A percentile compares a stretch with the other conserved stretches of the same genome.
phyloP scores from a whole-genome alignment of 495 filamentous ascomycete species.

The Margaritispora aquatica region DNA sequence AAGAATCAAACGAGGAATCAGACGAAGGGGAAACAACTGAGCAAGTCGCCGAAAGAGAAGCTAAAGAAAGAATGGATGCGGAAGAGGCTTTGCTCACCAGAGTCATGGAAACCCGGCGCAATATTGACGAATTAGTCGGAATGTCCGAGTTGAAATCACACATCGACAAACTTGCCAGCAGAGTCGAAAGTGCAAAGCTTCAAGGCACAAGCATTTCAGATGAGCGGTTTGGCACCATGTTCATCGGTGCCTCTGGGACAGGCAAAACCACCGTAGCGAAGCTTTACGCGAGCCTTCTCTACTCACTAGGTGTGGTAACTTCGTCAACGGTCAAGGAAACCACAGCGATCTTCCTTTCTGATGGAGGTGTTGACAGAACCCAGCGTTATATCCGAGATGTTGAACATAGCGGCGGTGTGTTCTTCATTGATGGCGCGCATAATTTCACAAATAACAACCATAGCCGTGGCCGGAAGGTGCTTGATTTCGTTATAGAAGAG shows the following conservation, averaged over 20 bases:
- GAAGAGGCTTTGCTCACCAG: conserved; percentile 43
- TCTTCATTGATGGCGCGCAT: conserved; percentile 59
- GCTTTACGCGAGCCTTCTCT: conserved; percentile 53
- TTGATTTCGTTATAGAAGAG: conserved; percentile 68
- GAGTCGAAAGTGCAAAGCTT: conserved; percentile 40
- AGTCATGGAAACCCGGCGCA: conserved; percentile 44
- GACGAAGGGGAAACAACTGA: background rate
- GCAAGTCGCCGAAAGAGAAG: conserved; percentile 28
- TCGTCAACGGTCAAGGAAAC: conserved; percentile 43
- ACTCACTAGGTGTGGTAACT: conserved; percentile 39
- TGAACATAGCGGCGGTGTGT: conserved; percentile 44
- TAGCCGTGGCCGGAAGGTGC: conserved; percentile 47
- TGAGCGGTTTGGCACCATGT: conserved; percentile 47
- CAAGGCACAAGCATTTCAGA: conserved; percentile 40
- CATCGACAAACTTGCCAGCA: conserved; percentile 49
- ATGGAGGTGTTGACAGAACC: conserved; percentile 35
- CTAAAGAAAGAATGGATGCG: conserved; percentile 35
- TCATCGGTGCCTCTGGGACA: conserved; percentile 62
- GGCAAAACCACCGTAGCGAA: conserved; percentile 64
- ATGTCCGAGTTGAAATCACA: conserved; percentile 54
- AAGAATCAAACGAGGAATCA: background rate
- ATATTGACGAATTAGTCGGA: no score
- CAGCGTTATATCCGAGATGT: conserved; percentile 37
- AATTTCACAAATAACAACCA: conserved; percentile 46
- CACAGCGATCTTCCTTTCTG: conserved; percentile 47